A percentile compares a stretch with the other conserved stretches of the same genome.
Conservation (phyloP, 139 green algal species). For the Chlamydomonas sphaeroides region DNA sequence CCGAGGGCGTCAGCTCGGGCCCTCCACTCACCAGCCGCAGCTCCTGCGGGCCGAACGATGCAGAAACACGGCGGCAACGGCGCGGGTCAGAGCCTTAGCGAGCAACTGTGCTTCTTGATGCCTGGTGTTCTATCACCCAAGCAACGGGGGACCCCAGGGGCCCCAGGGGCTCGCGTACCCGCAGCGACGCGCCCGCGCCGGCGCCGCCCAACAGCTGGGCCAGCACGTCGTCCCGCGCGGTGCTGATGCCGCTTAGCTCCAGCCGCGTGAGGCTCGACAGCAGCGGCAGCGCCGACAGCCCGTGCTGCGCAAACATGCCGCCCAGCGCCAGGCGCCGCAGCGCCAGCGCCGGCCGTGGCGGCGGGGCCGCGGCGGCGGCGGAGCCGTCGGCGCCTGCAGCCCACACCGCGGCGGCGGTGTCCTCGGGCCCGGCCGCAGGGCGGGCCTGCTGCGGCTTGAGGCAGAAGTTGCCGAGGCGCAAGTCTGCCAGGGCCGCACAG, state of each 20-base stretch:
- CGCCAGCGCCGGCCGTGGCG: background rate
- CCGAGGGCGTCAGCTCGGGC: slow-evolving; percentile 3
- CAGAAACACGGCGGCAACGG: too few relatives aligned
- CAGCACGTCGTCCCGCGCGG: slow-evolving; percentile 12
- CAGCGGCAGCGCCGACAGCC: background rate
- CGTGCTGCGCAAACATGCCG: slow-evolving; percentile 21
- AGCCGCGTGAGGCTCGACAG: slow-evolving; percentile 4
- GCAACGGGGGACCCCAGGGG: too few relatives aligned
- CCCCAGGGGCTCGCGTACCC: too few relatives aligned
- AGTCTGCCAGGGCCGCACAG: background rate
- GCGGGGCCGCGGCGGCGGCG: background rate
- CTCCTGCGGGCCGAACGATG: slow-evolving; percentile 23
- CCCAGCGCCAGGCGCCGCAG: slow-evolving; percentile 7
- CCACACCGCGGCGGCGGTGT: background rate
- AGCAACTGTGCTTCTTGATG: too few relatives aligned
- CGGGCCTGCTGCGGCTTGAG: background rate
- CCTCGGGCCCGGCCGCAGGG: background rate
- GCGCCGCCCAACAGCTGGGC: background rate
- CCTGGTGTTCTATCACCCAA: too few relatives aligned
- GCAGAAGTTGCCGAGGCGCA: slow-evolving; percentile 36
- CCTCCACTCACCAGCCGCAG: slow-evolving; percentile 3
- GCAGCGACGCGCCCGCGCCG: too few relatives aligned
- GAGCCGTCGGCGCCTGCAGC: too few relatives aligned
- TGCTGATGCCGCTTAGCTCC: slow-evolving; percentile 4
- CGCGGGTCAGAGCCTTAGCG: too few relatives aligned